phyloP scores from a whole-genome alignment of 352 stramenopile species.

The Phytophthora niederhauseri region DNA sequence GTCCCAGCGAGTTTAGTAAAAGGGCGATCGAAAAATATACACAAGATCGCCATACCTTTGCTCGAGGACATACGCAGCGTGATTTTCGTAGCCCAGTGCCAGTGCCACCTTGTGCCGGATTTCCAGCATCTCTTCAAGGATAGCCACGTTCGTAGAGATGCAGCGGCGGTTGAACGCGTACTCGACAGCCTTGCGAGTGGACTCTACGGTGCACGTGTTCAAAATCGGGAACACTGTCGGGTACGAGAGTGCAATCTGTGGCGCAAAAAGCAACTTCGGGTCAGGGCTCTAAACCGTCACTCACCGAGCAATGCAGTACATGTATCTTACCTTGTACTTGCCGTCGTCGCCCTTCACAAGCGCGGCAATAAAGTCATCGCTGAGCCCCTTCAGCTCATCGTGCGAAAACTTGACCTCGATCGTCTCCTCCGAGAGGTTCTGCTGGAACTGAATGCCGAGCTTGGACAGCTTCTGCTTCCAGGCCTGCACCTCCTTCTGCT shows the following conservation, averaged over 20 bases:
- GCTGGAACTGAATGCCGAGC: slow-evolving; percentile 81
- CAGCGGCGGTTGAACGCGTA: slow-evolving; percentile 86
- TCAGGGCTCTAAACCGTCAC: slow-evolving; percentile 10
- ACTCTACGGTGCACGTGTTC: slow-evolving; percentile 83
- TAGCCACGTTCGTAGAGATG: slow-evolving; percentile 81
- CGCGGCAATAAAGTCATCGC: slow-evolving; percentile 75
- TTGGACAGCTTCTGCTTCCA: slow-evolving; percentile 90
- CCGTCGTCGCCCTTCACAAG: slow-evolving; percentile 73
- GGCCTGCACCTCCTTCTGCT: slow-evolving; percentile 75
- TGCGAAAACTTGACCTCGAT: slow-evolving; percentile 80
- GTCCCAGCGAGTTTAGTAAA: not conserved
- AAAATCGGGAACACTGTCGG: slow-evolving; percentile 91
- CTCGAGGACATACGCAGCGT: slow-evolving; percentile 85
- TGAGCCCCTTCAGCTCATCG: slow-evolving; percentile 82
- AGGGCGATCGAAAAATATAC: not conserved
- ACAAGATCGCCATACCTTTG: slow-evolving; percentile 50
- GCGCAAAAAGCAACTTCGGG: not conserved
- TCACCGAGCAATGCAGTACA: too few species aligned
- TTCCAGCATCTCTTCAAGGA: slow-evolving; percentile 85
- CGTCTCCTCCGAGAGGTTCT: slow-evolving; percentile 88
- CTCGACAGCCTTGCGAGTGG: slow-evolving; percentile 82
- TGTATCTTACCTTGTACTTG: slow-evolving; percentile 75
- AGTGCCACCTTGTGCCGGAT: slow-evolving; percentile 80
- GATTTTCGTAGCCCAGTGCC: slow-evolving; percentile 83
- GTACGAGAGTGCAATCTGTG: slow-evolving; percentile 84